Percentiles rank a stretch among this genome's conserved stretches.
Conservation (phyloP, 2,329 filamentous ascomycete genomes). For the Diaporthe ampelina region DNA sequence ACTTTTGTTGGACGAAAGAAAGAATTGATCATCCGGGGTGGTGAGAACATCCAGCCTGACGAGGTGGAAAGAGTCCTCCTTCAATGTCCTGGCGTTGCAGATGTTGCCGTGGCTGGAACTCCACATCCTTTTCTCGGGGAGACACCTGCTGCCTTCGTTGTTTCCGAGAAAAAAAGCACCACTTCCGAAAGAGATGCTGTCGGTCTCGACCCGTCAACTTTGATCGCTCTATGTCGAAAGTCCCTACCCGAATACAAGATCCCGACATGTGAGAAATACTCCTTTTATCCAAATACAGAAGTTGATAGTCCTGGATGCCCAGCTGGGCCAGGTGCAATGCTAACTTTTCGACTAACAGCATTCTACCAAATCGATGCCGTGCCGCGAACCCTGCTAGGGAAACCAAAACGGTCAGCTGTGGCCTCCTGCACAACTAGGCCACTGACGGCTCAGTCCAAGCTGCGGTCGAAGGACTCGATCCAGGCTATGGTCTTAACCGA, state of each 20-base stretch:
- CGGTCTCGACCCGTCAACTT: not conserved
- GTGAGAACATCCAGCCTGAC: slow-evolving; percentile 24
- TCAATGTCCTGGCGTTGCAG: not conserved
- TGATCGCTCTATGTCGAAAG: slow-evolving; percentile 5
- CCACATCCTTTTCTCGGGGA: slow-evolving; percentile 17
- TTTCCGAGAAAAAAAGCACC: not conserved
- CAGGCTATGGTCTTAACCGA: slow-evolving; percentile 5
- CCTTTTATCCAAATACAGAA: not conserved
- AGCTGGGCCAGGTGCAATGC: too few relatives aligned
- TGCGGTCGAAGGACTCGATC: slow-evolving; percentile 7
- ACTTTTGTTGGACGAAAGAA: slow-evolving; percentile 5
- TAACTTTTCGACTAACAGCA: not conserved
- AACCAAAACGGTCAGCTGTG: slow-evolving; percentile 5
- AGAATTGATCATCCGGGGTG: slow-evolving; percentile 27
- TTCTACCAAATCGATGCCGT: slow-evolving; percentile 23
- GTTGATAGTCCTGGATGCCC: not conserved
- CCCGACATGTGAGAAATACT: slow-evolving; percentile 1
- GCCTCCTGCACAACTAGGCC: not conserved
- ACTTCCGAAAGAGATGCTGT: not conserved
- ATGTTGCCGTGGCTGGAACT: slow-evolving; percentile 5
- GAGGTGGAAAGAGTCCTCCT: slow-evolving; percentile 11
- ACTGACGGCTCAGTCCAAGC: slow-evolving; percentile 9
- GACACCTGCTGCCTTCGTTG: slow-evolving; percentile 18
- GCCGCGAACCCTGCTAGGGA: slow-evolving; percentile 6
- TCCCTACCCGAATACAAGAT: slow-evolving; percentile 23